Percentiles rank a stretch among this genome's conserved stretches.
These are phyloP conservation scores for Chrysanthemum makinoi DNA, from an alignment of 129 eudicot species.

Conservation along the genomic window DNA sequence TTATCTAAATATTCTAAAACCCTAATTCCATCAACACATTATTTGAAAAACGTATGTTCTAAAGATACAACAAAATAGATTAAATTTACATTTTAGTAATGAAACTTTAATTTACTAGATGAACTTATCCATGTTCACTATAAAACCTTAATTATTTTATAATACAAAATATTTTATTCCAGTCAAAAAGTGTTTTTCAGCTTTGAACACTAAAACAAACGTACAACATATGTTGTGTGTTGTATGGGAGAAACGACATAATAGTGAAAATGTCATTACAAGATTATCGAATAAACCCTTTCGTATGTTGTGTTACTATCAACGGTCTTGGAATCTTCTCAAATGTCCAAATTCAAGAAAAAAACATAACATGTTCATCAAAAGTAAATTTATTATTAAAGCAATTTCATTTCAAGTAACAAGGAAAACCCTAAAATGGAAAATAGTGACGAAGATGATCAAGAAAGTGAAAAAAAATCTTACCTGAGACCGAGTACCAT, in stretches of 20 bases:
- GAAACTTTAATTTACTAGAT: no score
- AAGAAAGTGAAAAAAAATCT: slow-evolving; percentile 34
- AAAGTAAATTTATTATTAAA: slow-evolving; percentile 19
- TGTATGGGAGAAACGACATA: slow-evolving; percentile 2
- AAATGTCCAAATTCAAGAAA: slow-evolving; percentile 25
- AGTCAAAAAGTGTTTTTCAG: neutral
- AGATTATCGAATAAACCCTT: slow-evolving; percentile 18
- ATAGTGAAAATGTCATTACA: slow-evolving; percentile 22
- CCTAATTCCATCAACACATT: no score
- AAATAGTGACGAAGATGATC: slow-evolving; percentile 36
- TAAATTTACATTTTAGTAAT: no score
- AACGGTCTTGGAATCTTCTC: slow-evolving; percentile 34
- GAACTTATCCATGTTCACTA: neutral
- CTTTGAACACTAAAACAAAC: slow-evolving; percentile 17
- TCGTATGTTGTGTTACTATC: slow-evolving; percentile 34
- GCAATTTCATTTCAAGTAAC: slow-evolving; percentile 24
- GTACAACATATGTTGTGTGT: slow-evolving; percentile 1
- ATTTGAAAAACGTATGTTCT: no score
- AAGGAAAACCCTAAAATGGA: slow-evolving; percentile 42
- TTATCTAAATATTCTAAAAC: no score
- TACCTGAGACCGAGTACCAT: slow-evolving; percentile 33
- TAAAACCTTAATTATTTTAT: neutral
- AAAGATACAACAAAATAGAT: no score
- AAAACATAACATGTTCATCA: slow-evolving; percentile 32
- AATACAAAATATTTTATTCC: no score